Evolutionary conservation across 2,329 filamentous ascomycete genomes (phyloP).

Genomic region (Alternaria sp.): DNA sequence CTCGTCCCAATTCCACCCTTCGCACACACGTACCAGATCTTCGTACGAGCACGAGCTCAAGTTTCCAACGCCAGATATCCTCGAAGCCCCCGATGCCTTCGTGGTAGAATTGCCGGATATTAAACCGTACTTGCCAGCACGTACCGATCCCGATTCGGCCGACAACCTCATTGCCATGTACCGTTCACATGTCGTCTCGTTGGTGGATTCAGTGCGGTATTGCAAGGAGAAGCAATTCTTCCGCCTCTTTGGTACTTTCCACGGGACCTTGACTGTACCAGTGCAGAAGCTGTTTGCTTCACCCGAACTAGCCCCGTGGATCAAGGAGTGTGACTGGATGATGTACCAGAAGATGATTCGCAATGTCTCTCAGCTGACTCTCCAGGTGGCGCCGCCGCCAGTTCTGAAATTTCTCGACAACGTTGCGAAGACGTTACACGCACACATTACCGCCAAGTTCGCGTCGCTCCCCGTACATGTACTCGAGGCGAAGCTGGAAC

Average conservation of each 20-base stretch:
- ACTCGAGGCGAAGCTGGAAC: conserved; percentile 83
- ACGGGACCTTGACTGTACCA: conserved; percentile 94
- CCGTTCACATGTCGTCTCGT: conserved; percentile 90
- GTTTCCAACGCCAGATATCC: conserved; percentile 67
- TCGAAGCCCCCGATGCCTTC: conserved; percentile 69
- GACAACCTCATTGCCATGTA: conserved; percentile 88
- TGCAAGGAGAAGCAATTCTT: conserved; percentile 98
- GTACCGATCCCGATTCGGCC: conserved; percentile 86
- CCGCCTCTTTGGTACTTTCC: conserved; percentile 91
- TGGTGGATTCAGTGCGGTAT: conserved; percentile 93
- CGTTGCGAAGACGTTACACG: conserved; percentile 81
- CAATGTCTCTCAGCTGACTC: conserved; percentile 84
- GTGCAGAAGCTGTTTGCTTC: conserved; percentile 91
- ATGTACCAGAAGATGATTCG: conserved; percentile 98
- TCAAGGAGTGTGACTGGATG: conserved; percentile 92
- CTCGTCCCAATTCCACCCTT: conserved; percentile 52
- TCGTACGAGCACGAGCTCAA: conserved; percentile 70
- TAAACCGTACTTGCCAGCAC: conserved; percentile 77
- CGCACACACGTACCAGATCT: conserved; percentile 52
- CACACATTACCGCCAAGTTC: conserved; percentile 85
- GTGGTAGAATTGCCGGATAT: conserved; percentile 85
- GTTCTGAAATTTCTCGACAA: conserved; percentile 87
- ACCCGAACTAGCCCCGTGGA: conserved; percentile 84
- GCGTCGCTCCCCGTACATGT: conserved; percentile 86
- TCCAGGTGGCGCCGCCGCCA: conserved; percentile 88